phyloP scores from a whole-genome alignment of 2,329 filamentous ascomycete species.

The Gremmenia infestans region DNA sequence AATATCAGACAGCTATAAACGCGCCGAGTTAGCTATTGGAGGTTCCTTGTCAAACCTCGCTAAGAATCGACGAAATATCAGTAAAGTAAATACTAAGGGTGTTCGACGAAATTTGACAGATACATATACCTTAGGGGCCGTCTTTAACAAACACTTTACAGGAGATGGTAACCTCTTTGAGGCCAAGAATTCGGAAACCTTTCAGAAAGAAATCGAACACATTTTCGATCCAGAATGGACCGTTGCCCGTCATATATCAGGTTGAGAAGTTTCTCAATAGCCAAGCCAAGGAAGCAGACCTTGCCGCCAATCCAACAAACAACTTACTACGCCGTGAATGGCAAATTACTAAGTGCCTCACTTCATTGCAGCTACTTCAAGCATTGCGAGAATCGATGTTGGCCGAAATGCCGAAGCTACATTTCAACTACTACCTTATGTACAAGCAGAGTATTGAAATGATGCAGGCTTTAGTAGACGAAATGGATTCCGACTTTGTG shows the following conservation, averaged over 20 bases:
- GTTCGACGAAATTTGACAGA: neutral
- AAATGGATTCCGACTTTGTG: slow-evolving; percentile 4
- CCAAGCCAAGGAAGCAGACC: slow-evolving; percentile 1
- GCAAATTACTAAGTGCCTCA: neutral
- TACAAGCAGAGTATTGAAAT: slow-evolving; percentile 4
- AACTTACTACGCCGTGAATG: slow-evolving; percentile 2
- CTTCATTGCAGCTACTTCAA: slow-evolving; percentile 1
- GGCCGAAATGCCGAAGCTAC: slow-evolving; percentile 1
- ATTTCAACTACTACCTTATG: slow-evolving; percentile 11
- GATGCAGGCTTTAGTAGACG: neutral
- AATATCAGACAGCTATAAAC: slow-evolving; percentile 2
- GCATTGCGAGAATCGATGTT: neutral
- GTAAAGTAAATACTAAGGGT: neutral
- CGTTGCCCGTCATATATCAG: slow-evolving; percentile 1
- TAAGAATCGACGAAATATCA: neutral
- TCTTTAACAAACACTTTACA: neutral
- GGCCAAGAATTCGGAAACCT: neutral
- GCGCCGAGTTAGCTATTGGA: slow-evolving; percentile 1
- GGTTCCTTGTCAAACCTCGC: slow-evolving; percentile 1
- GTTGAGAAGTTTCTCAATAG: slow-evolving; percentile 8
- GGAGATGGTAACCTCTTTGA: neutral
- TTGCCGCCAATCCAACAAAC: neutral
- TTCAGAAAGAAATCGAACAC: neutral
- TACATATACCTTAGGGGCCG: no score
- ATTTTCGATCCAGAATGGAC: neutral